Evolutionary conservation across 2,329 filamentous ascomycete species (phyloP), one percentile per base, ranked within the genome.

Genomic region (Hypoxylon sp.): DNA sequence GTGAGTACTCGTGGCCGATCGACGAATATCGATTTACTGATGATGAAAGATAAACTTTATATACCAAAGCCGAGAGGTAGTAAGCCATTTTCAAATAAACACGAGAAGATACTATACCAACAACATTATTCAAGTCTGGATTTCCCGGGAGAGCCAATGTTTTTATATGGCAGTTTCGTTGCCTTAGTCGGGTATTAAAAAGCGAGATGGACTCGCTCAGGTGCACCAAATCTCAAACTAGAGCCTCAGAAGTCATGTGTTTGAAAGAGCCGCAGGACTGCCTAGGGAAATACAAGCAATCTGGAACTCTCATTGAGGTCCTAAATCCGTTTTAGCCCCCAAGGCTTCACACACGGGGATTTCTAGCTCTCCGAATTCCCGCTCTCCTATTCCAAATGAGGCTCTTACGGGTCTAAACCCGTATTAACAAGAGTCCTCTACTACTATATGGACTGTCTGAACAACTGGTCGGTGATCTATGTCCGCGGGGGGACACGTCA

Each of bases 231-330:
- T 30, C 6, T 5, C n/a, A 11, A 42, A 32, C 2, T 22, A 44
- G 50, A 53, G 51, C 38, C 51, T 53, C 51, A 52, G 12, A n/a
- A 20, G 22, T n/a, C 36, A 30, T n/a, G 42, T 52, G 36, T 18
- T 40, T 5, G 4, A 28, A 46, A 40, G 44, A 46, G 44, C 44
- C 44, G 14, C 22, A 46, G 24, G 44, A 46, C 24, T 46, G 22
- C 22, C 44, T 26, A 28, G 14, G 5, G 44, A 9, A n/a, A 3
- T 28, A 14, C 20, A 8, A 6, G 28, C 8, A 30, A 33, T 3
- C 4, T 14, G 11, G 7, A 9, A 14, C 5, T 22, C 20, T 6
- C 5, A 24, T 14, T 20, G 20, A 16, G 32, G 6, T 16, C n/a
- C 1, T 6, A 5, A 36, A n/a, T 16, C 4, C 14, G 4, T 16